Evolutionary conservation across 306 rosid species (phyloP).

Genomic region (Casuarina equisetifolia): DNA sequence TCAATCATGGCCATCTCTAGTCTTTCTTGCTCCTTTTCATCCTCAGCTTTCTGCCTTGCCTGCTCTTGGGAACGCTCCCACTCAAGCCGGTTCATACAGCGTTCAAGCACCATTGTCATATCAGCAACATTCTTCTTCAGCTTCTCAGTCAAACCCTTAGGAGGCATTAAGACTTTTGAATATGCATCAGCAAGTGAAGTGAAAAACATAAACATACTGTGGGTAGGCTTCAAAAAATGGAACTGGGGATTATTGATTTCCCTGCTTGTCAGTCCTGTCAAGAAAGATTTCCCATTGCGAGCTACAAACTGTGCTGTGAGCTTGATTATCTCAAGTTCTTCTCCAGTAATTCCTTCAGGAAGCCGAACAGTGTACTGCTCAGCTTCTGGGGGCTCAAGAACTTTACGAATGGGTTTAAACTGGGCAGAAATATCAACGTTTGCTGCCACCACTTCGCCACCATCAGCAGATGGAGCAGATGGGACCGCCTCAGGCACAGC

Average conservation of each 20-base stretch:
- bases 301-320: slow-evolving; percentile 97
- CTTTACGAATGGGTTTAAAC: slow-evolving; percentile 68
- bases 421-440: slow-evolving; percentile 66
- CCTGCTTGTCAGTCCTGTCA: slow-evolving; percentile 89
- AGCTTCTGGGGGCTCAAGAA: slow-evolving; percentile 88
- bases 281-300: slow-evolving; percentile 87
- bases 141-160: slow-evolving; percentile 74
- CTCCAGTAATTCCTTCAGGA: slow-evolving; percentile 96
- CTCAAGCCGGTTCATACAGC: slow-evolving; percentile 84
- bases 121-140: slow-evolving; percentile 73
- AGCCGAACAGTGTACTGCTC: slow-evolving; percentile 93
- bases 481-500: slow-evolving; percentile 36
- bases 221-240: slow-evolving; percentile 94
- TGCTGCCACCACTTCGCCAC: slow-evolving; percentile 37
- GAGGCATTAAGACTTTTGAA: slow-evolving; percentile 95
- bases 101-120: slow-evolving; percentile 88
- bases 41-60: slow-evolving; percentile 93
- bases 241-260: slow-evolving; percentile 87
- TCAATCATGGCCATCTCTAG: slow-evolving; percentile 96
- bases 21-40: slow-evolving; percentile 94
- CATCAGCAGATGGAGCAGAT: slow-evolving; percentile 43
- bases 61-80: slow-evolving; percentile 98
- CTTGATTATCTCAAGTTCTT: slow-evolving; percentile 89
- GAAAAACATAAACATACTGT: slow-evolving; percentile 93
- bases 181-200: slow-evolving; percentile 93